Evolutionary conservation across 768 basidiomycete genomes (phyloP).

Genomic region (Clitopilus passeckerianus): DNA sequence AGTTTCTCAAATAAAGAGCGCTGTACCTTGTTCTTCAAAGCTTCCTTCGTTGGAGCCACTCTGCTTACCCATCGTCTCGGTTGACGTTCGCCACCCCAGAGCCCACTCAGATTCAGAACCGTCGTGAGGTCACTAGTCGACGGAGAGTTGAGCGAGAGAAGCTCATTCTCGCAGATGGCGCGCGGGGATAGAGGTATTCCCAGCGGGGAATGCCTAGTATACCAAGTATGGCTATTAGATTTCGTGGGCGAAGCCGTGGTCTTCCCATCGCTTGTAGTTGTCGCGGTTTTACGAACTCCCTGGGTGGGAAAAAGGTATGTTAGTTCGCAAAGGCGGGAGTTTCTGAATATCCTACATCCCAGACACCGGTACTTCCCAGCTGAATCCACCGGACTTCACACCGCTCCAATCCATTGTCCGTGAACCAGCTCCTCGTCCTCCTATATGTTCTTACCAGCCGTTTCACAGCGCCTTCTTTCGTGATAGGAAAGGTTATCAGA

Average conservation of each 20-base stretch:
- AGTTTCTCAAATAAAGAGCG: conserved; percentile 6
- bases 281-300: conserved; percentile 11
- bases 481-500: conserved; percentile 53
- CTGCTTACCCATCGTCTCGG: conserved; percentile 46
- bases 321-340: background rate
- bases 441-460: conserved; percentile 42
- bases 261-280: background rate
- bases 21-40: conserved; percentile 39
- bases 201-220: conserved; percentile 46
- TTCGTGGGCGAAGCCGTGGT: conserved; percentile 1
- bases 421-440: conserved; percentile 15
- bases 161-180: conserved; percentile 48
- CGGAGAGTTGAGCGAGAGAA: conserved; percentile 30
- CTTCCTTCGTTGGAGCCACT: conserved; percentile 54
- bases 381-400: conserved; percentile 42
- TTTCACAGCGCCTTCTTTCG: conserved; percentile 37
- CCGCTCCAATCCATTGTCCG: conserved; percentile 2
- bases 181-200: conserved; percentile 30
- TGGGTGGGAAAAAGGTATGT: background rate
- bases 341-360: conserved; percentile 39
- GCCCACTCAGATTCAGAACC: conserved; percentile 56
- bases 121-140: conserved; percentile 33
- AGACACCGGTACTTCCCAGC: conserved; percentile 58
- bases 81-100: conserved; percentile 55
- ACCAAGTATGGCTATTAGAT: conserved; percentile 30